Percentiles rank a stretch among this genome's conserved stretches.
Conservation (phyloP, 2,329 filamentous ascomycete species). For the Fusarium sp. region DNA sequence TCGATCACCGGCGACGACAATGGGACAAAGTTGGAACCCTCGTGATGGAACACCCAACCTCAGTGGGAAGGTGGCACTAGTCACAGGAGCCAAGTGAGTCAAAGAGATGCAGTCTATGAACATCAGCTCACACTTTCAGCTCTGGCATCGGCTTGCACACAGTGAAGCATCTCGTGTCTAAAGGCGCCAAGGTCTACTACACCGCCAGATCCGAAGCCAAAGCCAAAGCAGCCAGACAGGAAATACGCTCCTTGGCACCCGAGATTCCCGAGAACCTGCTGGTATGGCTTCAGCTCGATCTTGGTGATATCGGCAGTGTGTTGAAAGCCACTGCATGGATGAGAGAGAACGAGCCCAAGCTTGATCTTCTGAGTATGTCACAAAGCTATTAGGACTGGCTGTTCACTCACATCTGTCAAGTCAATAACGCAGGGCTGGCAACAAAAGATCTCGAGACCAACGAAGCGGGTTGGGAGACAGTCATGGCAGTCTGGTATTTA, state of each 20-base stretch:
- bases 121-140: not conserved
- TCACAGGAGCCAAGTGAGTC: constrained; percentile 3
- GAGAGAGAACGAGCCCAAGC: not conserved
- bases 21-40: not conserved
- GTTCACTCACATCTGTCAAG: not conserved
- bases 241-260: not conserved
- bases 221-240: not conserved
- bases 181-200: constrained; percentile 3
- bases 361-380: not conserved
- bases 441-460: not conserved
- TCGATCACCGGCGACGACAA: not conserved
- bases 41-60: not conserved
- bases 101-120: rapidly evolving
- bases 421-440: not conserved
- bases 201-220: not conserved
- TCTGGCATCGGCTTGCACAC: not conserved
- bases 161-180: not conserved
- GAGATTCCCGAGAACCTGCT: not conserved
- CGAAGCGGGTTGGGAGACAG: not conserved
- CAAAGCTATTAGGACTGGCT: not conserved
- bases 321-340: not conserved
- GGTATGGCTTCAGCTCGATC: not conserved
- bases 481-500: not conserved
- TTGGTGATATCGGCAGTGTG: not conserved
- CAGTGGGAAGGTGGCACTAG: not conserved